phyloP scores from a whole-genome alignment of 2,329 filamentous ascomycete genomes.

The Cladophialophora exuberans region DNA sequence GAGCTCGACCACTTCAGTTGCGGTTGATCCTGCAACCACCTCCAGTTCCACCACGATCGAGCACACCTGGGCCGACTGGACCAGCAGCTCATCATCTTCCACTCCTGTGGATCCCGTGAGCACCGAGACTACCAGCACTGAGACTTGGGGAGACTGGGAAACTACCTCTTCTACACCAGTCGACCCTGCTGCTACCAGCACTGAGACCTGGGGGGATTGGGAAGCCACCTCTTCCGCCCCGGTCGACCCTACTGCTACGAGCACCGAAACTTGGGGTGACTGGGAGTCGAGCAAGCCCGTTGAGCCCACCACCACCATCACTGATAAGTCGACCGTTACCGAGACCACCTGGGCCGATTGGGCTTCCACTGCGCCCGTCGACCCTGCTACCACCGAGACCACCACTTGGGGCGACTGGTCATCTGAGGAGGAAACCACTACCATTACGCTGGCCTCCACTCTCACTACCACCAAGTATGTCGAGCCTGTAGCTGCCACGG shows the following conservation, averaged over 20 bases:
- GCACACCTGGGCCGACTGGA: conserved; percentile 65
- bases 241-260: conserved; percentile 17
- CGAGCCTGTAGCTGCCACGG: conserved; percentile 75
- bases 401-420: conserved; percentile 34
- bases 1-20: conserved; percentile 65
- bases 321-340: conserved; percentile 52
- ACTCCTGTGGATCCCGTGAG: conserved; percentile 42
- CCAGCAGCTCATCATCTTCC: conserved; percentile 67
- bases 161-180: conserved; percentile 48
- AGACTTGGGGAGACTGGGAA: conserved; percentile 65
- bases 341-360: conserved; percentile 18
- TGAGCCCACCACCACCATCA: conserved; percentile 44
- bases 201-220: conserved; percentile 26
- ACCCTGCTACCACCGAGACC: conserved; percentile 10
- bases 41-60: conserved; percentile 56
- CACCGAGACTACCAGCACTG: conserved; percentile 54
- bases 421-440: conserved; percentile 57
- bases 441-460: conserved; percentile 62
- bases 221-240: conserved; percentile 4
- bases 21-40: conserved; percentile 48
- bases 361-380: conserved; percentile 7
- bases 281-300: conserved; percentile 62
- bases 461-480: conserved; percentile 71
- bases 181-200: conserved; percentile 46
- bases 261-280: conserved; percentile 61